Percentiles rank a stretch among this genome's conserved stretches.
Evolutionary conservation across 1,284 basidiomycete species (phyloP).

Genomic region (Coniophora puteana): DNA sequence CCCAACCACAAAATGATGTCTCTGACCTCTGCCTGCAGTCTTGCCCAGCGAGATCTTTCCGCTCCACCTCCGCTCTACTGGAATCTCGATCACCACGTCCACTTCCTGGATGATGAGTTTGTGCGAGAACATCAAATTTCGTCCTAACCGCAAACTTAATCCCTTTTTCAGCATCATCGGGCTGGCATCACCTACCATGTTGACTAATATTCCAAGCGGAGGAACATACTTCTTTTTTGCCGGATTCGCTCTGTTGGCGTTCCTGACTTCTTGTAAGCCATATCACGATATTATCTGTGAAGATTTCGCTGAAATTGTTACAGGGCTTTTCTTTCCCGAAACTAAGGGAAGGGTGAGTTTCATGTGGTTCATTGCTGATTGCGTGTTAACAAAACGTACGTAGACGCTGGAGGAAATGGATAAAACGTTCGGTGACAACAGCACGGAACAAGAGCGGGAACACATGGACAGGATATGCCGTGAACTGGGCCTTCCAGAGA

Average conservation of each 20-base stretch:
- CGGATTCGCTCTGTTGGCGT: constrained; percentile 2
- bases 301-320: not conserved
- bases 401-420: constrained; percentile 6
- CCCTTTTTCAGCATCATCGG: constrained; percentile 2
- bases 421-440: constrained; percentile 3
- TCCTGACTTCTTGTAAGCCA: constrained; percentile 5
- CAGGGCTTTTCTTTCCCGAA: constrained; percentile 3
- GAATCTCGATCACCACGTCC: constrained; percentile 6
- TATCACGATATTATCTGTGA: not conserved
- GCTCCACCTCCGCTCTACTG: constrained; percentile 3
- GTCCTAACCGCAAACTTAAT: not conserved
- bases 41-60: constrained; percentile 7
- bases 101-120: constrained; percentile 5
- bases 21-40: not conserved
- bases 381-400: not conserved
- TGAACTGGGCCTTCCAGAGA: constrained; percentile 5
- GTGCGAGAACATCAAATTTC: not conserved
- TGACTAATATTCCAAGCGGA: constrained; percentile 1
- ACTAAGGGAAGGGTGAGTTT: constrained; percentile 1
- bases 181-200: constrained; percentile 6
- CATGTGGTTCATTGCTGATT: not conserved
- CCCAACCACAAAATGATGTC: too few relatives aligned
- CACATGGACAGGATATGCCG: constrained; percentile 4
- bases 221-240: constrained; percentile 8
- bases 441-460: constrained; percentile 1